Evolutionary conservation across 2,329 filamentous ascomycete genomes (phyloP).

Genomic region (Plenodomus lindquistii): DNA sequence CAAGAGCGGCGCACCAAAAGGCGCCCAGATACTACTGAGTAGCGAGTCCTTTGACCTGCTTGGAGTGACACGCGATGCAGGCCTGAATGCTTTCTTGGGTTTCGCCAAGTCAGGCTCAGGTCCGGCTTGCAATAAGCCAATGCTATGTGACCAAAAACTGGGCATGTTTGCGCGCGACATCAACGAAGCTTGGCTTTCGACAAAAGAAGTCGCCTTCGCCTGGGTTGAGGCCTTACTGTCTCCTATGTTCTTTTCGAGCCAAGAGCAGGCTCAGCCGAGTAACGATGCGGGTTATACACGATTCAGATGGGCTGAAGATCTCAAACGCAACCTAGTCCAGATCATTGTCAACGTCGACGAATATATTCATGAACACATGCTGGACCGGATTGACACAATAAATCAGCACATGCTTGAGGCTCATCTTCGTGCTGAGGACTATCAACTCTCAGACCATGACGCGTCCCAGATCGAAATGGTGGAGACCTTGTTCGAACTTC

Average conservation of each 20-base stretch:
- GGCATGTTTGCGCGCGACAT: conserved; percentile 48
- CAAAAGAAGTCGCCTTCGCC: conserved; percentile 56
- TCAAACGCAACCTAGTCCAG: conserved; percentile 60
- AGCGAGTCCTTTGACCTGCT: conserved; percentile 55
- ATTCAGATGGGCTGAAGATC: conserved; percentile 58
- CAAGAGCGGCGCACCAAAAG: conserved; percentile 42
- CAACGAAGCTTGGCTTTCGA: conserved; percentile 53
- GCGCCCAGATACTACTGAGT: conserved; percentile 54
- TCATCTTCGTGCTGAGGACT: conserved; percentile 13
- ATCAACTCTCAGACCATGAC: conserved; percentile 35
- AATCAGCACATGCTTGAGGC: conserved; percentile 32
- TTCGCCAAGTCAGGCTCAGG: conserved; percentile 55
- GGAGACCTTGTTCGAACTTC: conserved; percentile 67
- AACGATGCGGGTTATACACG: conserved; percentile 55
- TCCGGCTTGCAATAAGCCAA: conserved; percentile 45
- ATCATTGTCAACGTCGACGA: conserved; percentile 60
- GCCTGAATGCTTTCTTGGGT: conserved; percentile 60
- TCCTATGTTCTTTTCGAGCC: conserved; percentile 39
- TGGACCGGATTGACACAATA: conserved; percentile 36
- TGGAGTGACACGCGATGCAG: conserved; percentile 54
- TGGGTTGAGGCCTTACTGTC: conserved; percentile 59
- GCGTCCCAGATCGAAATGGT: conserved; percentile 55
- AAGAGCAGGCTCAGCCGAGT: conserved; percentile 5
- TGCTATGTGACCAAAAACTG: conserved; percentile 48
- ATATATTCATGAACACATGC: conserved; percentile 52